Evolutionary conservation across 768 basidiomycete species (phyloP), one percentile per base, ranked within the genome.

Genomic region (Rubroboletus satanas): DNA sequence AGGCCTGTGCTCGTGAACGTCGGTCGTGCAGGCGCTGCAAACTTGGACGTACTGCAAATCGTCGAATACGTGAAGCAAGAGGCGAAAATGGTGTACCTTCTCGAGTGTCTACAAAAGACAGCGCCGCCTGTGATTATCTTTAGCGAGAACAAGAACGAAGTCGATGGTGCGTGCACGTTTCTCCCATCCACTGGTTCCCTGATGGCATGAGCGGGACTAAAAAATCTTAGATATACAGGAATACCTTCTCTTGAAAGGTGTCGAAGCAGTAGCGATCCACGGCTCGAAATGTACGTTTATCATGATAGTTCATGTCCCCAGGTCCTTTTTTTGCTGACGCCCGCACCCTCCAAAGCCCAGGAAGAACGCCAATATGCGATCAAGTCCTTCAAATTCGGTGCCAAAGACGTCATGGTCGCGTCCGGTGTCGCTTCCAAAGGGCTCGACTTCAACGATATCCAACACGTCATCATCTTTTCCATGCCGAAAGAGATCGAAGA

Each of bases 401-500:
- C 86, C 39, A 99, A 99, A 68, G 97, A 99, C 71, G 96, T 98
- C 45, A 98, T 98, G 97, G 97, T 99, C 31, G 97, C 97, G 3
- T 98, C 95, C 4, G 87, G 95, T 31, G 93, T 99, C 28, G 97
- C 96, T 1, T 97, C 93, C 37, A 98, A 99, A 71, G 97, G 97
- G 29, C 83, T 99, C 56, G 97, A 99, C 73, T 99, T 99, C 74
- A 94, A 90, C 71, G 97, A 98, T 66, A 96, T 99, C 55, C 94
- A 98, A 64, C 97, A 98, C 69, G 95, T 98, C 67, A 98, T 99
- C 72, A 98, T 98, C 58, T 99, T 95, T 71, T 87, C 90, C 31
- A 98, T 99, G 97, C 97, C 97, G 0, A 99, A 98, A 72, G 97
- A 99, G 75, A 99, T 99, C 59, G 97, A 99, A 73, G 97, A 99